These are phyloP conservation scores for Hypoxylon trugodes DNA, from an alignment of 495 filamentous ascomycete species.

Conservation along the genomic window DNA sequence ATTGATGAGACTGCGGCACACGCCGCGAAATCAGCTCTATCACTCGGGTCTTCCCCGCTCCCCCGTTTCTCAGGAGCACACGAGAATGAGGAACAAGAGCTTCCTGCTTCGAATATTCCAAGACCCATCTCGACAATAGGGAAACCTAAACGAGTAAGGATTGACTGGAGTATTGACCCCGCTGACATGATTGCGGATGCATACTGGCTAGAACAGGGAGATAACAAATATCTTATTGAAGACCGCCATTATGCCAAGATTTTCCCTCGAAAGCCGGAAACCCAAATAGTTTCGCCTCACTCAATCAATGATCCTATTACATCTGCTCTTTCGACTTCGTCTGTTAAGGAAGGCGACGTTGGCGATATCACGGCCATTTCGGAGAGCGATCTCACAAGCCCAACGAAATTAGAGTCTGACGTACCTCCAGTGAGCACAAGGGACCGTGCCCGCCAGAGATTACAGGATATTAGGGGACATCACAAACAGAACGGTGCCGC, in stretches of 20 bases:
- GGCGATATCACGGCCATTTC: constrained; percentile 29
- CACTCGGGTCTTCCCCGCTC: constrained; percentile 43
- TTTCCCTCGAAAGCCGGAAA: constrained; percentile 58
- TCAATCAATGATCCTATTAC: constrained; percentile 22
- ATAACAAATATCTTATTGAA: constrained; percentile 78
- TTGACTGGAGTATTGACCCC: constrained; percentile 82
- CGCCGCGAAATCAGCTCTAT: constrained; percentile 46
- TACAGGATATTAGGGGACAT: constrained; percentile 58
- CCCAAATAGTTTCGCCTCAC: constrained; percentile 16
- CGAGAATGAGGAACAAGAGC: constrained; percentile 41
- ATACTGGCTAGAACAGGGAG: constrained; percentile 81
- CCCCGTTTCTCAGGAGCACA: constrained; percentile 63
- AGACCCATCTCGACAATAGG: constrained; percentile 38
- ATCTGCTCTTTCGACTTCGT: constrained; percentile 6
- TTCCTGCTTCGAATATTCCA: constrained; percentile 45
- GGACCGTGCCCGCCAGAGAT: constrained; percentile 58
- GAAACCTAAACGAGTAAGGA: constrained; percentile 69
- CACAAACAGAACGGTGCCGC: constrained; percentile 53
- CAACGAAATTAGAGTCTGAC: constrained; percentile 43
- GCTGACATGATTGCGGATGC: constrained; percentile 85
- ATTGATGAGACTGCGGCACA: constrained; percentile 70
- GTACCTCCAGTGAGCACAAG: constrained; percentile 43
- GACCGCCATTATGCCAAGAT: constrained; percentile 75
- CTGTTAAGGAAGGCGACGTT: constrained; percentile 18
- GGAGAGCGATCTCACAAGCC: constrained; percentile 36